Conservation (phyloP, 352 stramenopile species). For the Pythium aquatile region DNA sequence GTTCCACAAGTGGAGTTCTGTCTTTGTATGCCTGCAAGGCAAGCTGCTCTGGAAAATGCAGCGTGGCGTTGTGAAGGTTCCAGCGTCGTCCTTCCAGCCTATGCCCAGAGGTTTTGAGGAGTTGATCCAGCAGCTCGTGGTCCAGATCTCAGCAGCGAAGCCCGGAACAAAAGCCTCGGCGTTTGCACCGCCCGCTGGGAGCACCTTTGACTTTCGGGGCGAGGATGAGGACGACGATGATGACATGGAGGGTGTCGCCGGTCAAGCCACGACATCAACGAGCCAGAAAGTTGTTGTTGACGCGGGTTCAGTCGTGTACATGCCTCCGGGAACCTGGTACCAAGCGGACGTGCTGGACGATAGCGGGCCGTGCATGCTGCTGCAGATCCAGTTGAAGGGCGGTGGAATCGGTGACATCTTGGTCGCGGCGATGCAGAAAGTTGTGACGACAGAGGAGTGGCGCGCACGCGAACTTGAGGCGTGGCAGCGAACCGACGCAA, state of each 20-base stretch:
- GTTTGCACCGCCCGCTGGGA: conserved; percentile 2
- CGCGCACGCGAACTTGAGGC: not conserved
- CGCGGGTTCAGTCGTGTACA: conserved; percentile 49
- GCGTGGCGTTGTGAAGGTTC: conserved; percentile 22
- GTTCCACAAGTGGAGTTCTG: conserved; percentile 35
- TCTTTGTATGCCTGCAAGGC: conserved; percentile 44
- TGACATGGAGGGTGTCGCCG: not conserved
- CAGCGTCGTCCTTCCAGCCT: conserved; percentile 24
- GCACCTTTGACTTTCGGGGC: conserved; percentile 29
- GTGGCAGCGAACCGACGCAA: not conserved
- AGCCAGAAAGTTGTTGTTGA: conserved; percentile 21
- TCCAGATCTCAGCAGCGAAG: conserved; percentile 6
- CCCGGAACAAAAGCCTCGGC: conserved; percentile 1
- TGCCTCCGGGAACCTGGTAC: conserved; percentile 55
- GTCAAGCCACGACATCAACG: not conserved
- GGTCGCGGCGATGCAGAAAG: conserved; percentile 30
- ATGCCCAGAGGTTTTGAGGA: not conserved
- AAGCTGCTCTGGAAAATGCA: conserved; percentile 33
- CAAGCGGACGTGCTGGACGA: conserved; percentile 23
- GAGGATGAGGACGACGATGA: conserved; percentile 19
- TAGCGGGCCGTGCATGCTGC: conserved; percentile 23
- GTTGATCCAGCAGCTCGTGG: not conserved
- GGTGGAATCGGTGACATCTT: conserved; percentile 30
- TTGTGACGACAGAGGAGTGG: conserved; percentile 20
- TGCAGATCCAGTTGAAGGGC: conserved; percentile 42